Evolutionary conservation across 805 yeast species (phyloP).

Genomic region (Candida manassasensis): DNA sequence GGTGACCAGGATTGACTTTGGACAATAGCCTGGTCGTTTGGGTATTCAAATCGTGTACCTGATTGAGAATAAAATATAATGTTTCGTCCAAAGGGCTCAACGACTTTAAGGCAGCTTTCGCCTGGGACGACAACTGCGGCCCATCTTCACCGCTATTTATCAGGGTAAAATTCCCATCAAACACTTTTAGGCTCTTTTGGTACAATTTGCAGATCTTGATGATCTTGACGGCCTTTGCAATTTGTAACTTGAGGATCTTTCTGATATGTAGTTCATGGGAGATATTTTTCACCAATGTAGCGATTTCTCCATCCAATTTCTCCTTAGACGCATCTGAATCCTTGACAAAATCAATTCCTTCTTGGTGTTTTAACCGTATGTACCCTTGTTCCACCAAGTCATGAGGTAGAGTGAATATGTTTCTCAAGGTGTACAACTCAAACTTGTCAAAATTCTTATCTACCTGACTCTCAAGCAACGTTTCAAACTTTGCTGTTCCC

Average conservation of each 20-base stretch:
- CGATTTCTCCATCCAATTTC: conserved; percentile 25
- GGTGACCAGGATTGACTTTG: conserved; percentile 21
- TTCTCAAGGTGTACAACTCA: conserved; percentile 76
- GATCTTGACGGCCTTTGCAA: conserved; percentile 35
- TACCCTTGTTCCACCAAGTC: conserved; percentile 63
- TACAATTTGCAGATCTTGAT: conserved; percentile 27
- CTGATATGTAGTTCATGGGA: conserved; percentile 41
- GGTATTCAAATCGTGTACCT: conserved; percentile 34
- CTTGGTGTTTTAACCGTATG: conserved; percentile 66
- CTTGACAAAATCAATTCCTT: conserved; percentile 35
- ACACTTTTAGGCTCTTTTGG: conserved; percentile 23
- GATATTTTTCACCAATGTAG: conserved; percentile 33
- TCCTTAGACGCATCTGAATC: conserved; percentile 5
- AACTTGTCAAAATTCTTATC: conserved; percentile 82
- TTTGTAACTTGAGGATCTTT: conserved; percentile 34
- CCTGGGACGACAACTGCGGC: conserved; percentile 16
- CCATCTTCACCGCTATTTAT: conserved; percentile 7
- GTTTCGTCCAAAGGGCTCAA: conserved; percentile 46
- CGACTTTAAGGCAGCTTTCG: conserved; percentile 24
- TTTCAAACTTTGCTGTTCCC: conserved; percentile 81
- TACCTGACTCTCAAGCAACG: conserved; percentile 66
- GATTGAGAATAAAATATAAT: conserved; percentile 39
- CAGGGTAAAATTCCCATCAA: conserved; percentile 13
- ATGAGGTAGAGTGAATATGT: conserved; percentile 65
- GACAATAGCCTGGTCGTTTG: conserved; percentile 23